A percentile compares a stretch with the other conserved stretches of the same genome.
Conservation (phyloP, 345 rosid species). For the Balakata baccata region DNA sequence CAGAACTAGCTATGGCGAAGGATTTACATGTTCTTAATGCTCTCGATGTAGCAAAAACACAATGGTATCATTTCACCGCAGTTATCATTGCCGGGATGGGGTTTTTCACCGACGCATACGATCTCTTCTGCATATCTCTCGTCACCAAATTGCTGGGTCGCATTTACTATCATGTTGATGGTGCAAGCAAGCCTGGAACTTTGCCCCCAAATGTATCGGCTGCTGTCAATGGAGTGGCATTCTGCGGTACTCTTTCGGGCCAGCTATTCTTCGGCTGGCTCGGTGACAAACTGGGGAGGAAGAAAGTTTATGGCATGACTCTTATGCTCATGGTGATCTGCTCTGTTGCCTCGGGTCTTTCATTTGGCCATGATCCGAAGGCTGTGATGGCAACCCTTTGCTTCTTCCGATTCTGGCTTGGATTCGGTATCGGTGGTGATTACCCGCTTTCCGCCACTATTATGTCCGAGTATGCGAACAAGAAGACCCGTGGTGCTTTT, state of each 20-base stretch:
- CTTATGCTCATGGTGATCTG: constrained; percentile 67
- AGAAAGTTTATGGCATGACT: constrained; percentile 72
- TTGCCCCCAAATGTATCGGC: constrained; percentile 71
- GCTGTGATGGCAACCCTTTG: constrained; percentile 61
- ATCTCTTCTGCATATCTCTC: constrained; percentile 76
- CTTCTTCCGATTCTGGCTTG: constrained; percentile 84
- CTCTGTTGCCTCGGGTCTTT: constrained; percentile 65
- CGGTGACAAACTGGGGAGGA: constrained; percentile 71
- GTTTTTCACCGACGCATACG: constrained; percentile 79
- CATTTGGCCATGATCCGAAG: constrained; percentile 47
- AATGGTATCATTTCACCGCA: constrained; percentile 80
- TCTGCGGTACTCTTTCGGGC: constrained; percentile 62
- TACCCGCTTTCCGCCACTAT: constrained; percentile 80
- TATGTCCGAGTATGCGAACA: constrained; percentile 84
- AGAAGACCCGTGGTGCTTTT: constrained; percentile 85
- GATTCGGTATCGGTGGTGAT: constrained; percentile 80
- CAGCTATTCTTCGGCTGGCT: constrained; percentile 88
- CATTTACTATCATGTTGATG: constrained; percentile 63
- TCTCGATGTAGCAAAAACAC: constrained; percentile 71
- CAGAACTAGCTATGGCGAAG: constrained; percentile 36
- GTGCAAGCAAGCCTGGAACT: constrained; percentile 55
- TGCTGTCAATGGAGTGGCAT: constrained; percentile 74
- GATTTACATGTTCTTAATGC: constrained; percentile 61
- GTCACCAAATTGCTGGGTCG: constrained; percentile 80
- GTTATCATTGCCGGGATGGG: constrained; percentile 83